phyloP scores from a whole-genome alignment of 768 basidiomycete genomes.

The Cystobasidium tubakii region DNA sequence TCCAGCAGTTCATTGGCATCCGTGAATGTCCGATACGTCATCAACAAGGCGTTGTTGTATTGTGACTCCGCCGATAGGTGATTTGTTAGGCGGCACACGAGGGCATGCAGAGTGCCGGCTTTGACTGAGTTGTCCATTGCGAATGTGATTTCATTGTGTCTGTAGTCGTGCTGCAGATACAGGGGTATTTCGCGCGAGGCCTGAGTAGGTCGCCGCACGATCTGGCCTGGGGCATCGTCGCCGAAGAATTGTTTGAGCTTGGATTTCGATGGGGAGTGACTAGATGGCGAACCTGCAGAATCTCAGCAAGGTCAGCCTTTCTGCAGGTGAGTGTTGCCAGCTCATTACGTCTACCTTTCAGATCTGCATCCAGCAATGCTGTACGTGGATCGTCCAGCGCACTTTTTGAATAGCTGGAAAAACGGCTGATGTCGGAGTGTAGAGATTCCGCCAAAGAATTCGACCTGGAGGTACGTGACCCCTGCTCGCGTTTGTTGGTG shows the following conservation, averaged over 20 bases:
- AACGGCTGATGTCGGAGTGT: conserved; percentile 10
- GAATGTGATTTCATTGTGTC: conserved; percentile 71
- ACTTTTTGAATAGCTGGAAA: neutral
- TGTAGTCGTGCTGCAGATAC: conserved; percentile 79
- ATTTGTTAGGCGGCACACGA: conserved; percentile 76
- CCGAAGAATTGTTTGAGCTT: conserved; percentile 70
- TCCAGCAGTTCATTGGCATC: conserved; percentile 75
- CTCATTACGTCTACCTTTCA: neutral
- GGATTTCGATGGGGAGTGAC: conserved; percentile 32
- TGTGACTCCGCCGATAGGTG: conserved; percentile 58
- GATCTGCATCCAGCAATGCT: neutral
- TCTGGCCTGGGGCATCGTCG: conserved; percentile 52
- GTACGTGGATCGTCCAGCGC: conserved; percentile 8
- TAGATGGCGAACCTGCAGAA: conserved; percentile 13
- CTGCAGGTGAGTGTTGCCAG: too few relatives aligned
- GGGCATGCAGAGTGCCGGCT: conserved; percentile 75
- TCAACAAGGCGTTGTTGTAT: conserved; percentile 81
- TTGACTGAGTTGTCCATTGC: conserved; percentile 76
- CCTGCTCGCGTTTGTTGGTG: neutral
- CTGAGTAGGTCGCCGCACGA: neutral
- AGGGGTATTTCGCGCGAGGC: conserved; percentile 55
- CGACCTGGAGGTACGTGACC: conserved; percentile 11
- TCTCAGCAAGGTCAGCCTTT: neutral
- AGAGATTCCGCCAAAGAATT: conserved; percentile 28
- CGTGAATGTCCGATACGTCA: conserved; percentile 94